These are phyloP conservation scores for Hippophae rhamnoides DNA, from an alignment of 306 rosid genomes.

Conservation along the genomic window DNA sequence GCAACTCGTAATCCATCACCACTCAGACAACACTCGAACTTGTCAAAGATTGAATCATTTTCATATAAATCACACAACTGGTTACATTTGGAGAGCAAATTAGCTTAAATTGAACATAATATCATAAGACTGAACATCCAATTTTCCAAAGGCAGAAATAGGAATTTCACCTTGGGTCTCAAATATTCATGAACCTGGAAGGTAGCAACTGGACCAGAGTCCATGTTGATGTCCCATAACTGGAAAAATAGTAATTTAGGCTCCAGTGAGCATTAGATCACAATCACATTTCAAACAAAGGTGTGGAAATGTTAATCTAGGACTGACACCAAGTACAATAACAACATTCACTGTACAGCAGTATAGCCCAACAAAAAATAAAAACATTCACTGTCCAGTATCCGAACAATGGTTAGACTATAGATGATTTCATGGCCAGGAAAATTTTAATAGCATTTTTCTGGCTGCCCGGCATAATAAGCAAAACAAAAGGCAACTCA, in stretches of 20 bases:
- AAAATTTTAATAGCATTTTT: too few relatives aligned
- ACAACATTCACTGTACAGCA: too few relatives aligned
- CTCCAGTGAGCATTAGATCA: neutral
- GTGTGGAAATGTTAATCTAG: too few relatives aligned
- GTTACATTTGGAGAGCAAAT: neutral
- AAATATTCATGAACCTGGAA: slow-evolving; percentile 60
- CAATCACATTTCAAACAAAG: too few relatives aligned
- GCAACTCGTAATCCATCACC: slow-evolving; percentile 81
- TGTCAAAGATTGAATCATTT: slow-evolving; percentile 73
- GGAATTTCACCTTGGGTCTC: slow-evolving; percentile 43
- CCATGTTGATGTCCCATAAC: slow-evolving; percentile 75
- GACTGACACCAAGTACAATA: too few relatives aligned
- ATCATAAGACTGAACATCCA: neutral
- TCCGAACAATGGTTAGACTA: too few relatives aligned
- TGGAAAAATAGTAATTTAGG: slow-evolving; percentile 13
- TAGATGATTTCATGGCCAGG: too few relatives aligned
- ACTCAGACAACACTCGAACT: slow-evolving; percentile 79
- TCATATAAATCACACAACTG: slow-evolving; percentile 54
- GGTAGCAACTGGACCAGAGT: slow-evolving; percentile 44
- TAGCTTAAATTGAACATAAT: too few relatives aligned
- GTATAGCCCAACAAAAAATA: slow-evolving; percentile 11
- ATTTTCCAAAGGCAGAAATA: neutral
- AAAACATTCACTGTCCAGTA: neutral
- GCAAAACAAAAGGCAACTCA: too few relatives aligned
- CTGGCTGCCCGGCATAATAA: too few relatives aligned